Evolutionary conservation across 148 eudicot genomes (phyloP).

Genomic region (Camellia japonica): DNA sequence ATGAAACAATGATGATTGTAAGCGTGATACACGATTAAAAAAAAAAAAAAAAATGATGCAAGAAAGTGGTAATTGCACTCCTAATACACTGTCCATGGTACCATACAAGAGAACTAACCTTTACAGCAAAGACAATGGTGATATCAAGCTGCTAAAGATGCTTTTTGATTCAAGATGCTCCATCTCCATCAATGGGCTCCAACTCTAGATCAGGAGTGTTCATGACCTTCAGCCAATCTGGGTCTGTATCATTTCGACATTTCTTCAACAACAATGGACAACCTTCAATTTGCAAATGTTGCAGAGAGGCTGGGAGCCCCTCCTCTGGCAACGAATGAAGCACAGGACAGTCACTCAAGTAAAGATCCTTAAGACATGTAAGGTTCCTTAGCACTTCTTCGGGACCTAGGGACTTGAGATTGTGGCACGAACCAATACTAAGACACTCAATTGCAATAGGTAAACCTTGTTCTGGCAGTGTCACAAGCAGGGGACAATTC

Average conservation of each 20-base stretch:
- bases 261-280: conserved; percentile 20
- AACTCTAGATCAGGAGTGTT: conserved; percentile 24
- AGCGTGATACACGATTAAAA: too few relatives aligned
- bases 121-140: neutral
- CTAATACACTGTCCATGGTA: too few relatives aligned
- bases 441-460: conserved; percentile 25
- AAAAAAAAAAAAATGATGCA: too few relatives aligned
- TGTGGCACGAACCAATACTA: conserved; percentile 21
- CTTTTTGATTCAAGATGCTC: neutral
- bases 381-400: conserved; percentile 16
- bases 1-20: too few relatives aligned
- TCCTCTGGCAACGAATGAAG: conserved; percentile 27
- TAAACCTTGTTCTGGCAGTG: conserved; percentile 16
- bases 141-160: neutral
- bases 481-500: conserved; percentile 22
- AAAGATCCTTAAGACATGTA: conserved; percentile 24
- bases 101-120: conserved; percentile 7
- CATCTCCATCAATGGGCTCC: neutral
- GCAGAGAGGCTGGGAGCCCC: conserved; percentile 24
- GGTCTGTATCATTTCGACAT: conserved; percentile 20
- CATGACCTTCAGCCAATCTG: conserved; percentile 26
- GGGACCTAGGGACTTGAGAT: conserved; percentile 22
- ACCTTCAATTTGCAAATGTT: conserved; percentile 26
- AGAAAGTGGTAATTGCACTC: too few relatives aligned
- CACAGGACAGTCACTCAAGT: conserved; percentile 22